These are phyloP conservation scores for Fusarium austroafricanum DNA, from an alignment of 2,329 filamentous ascomycete genomes.

Conservation along the genomic window DNA sequence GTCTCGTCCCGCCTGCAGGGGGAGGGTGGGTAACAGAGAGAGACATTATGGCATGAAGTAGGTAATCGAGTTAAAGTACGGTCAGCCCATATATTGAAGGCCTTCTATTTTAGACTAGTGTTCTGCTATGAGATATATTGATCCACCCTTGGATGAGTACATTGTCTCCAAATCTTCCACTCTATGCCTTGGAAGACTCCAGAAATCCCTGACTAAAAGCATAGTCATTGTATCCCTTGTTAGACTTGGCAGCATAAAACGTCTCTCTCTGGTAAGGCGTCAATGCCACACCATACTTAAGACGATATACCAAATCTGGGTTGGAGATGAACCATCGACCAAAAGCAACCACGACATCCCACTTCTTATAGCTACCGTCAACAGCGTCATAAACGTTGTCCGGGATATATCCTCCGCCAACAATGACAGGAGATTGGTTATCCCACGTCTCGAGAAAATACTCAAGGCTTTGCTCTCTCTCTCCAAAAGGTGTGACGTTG, in stretches of 20 bases:
- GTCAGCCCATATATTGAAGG: no score
- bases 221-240: constrained; percentile 48
- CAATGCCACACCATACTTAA: constrained; percentile 53
- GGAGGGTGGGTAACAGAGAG: no score
- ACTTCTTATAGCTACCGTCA: constrained; percentile 43
- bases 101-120: neutral
- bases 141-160: neutral
- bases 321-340: constrained; percentile 53
- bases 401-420: constrained; percentile 49
- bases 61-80: no score
- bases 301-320: constrained; percentile 53
- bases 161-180: accelerated
- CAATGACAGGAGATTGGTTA: constrained; percentile 48
- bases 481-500: constrained; percentile 9
- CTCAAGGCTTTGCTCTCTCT: constrained; percentile 50
- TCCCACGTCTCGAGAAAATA: constrained; percentile 50
- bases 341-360: constrained; percentile 47
- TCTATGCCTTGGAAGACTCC: neutral
- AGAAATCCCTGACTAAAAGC: constrained; percentile 43
- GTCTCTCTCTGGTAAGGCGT: constrained; percentile 53
- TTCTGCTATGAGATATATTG: no score
- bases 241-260: constrained; percentile 52
- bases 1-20: no score
- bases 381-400: constrained; percentile 40
- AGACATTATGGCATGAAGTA: no score